Evolutionary conservation across 495 filamentous ascomycete genomes (phyloP), one percentile per base, ranked within the genome.

Genomic region (Hypoxylon lenormandii): DNA sequence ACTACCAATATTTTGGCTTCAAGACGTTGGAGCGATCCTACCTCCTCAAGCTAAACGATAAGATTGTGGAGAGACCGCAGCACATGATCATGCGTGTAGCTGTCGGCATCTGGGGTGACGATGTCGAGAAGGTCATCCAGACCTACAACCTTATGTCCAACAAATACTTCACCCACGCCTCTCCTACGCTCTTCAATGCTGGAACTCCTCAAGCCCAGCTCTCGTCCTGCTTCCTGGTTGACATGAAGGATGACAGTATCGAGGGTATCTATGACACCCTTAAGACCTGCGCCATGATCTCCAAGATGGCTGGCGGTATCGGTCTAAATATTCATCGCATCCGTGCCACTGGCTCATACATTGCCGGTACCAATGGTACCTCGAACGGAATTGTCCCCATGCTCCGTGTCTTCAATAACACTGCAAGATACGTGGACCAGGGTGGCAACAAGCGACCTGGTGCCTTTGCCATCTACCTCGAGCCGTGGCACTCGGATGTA

Each of bases 1-100:
- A 98, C 85, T 98, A 98, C 83, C 96, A 98, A 83, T 98, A 93
- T 83, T 98, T 98, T 62, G 95, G 95, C 59, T 98, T 98, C 89
- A 98, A 98, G 88, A 98, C 95, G 1, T 85, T 98, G 40, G 95
- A 98, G 84, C 90, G 95, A 51, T 98, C 95, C 76, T 98, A 98
- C 74, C 89, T 98, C 21, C 87, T 98, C 30, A 91, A 93, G 58
- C 89, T 97, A 59, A 85, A 97, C 69, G 94, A 93, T 67, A 94
- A 95, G 79, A 90, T 98, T 73, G 94, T 92, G 5, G 95, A 98
- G 84, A 87, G 95, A 67, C 95, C 95, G 48, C 95, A 98, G 79
- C 95, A 98, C 81, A 91, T 98, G 92, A 92, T 98, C 74, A 98
- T 98, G 95, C 92, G 95, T 82, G 95, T 98, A 40, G 88, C 95